Conservation (phyloP, 805 yeast genomes). For the Pichia californica region DNA sequence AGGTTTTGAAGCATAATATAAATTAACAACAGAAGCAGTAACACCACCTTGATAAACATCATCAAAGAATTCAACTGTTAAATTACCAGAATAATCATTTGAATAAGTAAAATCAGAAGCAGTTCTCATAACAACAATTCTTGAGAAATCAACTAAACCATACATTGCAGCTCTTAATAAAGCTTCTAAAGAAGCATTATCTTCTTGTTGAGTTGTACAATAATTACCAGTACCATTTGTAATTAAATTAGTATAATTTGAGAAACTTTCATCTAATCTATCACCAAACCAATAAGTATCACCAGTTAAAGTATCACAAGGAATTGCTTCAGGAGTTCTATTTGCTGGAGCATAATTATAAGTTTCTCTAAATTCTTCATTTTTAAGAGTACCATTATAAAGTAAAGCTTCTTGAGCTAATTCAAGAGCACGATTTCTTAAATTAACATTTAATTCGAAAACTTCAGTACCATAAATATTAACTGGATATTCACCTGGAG, state of each 20-base stretch:
- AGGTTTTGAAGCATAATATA: slow-evolving; percentile 48
- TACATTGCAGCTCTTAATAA: slow-evolving; percentile 45
- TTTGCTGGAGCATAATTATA: slow-evolving; percentile 48
- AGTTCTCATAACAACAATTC: slow-evolving; percentile 56
- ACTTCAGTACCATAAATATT: slow-evolving; percentile 59
- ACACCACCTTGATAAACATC: slow-evolving; percentile 47
- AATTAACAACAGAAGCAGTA: slow-evolving; percentile 41
- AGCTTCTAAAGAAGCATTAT: slow-evolving; percentile 58
- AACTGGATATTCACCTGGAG: slow-evolving; percentile 45
- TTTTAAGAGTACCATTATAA: slow-evolving; percentile 39
- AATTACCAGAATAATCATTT: slow-evolving; percentile 26
- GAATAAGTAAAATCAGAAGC: slow-evolving; percentile 54
- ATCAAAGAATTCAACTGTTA: slow-evolving; percentile 45
- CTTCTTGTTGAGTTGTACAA: slow-evolving; percentile 63
- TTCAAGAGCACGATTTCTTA: slow-evolving; percentile 51
- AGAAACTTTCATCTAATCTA: slow-evolving; percentile 43
- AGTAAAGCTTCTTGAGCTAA: slow-evolving; percentile 42
- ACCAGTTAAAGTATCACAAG: slow-evolving; percentile 55
- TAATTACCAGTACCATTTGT: slow-evolving; percentile 55
- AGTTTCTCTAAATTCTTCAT: slow-evolving; percentile 39
- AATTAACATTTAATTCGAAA: slow-evolving; percentile 51
- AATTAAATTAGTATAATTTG: slow-evolving; percentile 39
- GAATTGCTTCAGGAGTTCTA: slow-evolving; percentile 38
- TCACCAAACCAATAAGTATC: slow-evolving; percentile 57
- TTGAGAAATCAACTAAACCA: slow-evolving; percentile 50